Conservation (phyloP, 176 grass and related monocot genomes). For the Calamus simplicifolius region DNA sequence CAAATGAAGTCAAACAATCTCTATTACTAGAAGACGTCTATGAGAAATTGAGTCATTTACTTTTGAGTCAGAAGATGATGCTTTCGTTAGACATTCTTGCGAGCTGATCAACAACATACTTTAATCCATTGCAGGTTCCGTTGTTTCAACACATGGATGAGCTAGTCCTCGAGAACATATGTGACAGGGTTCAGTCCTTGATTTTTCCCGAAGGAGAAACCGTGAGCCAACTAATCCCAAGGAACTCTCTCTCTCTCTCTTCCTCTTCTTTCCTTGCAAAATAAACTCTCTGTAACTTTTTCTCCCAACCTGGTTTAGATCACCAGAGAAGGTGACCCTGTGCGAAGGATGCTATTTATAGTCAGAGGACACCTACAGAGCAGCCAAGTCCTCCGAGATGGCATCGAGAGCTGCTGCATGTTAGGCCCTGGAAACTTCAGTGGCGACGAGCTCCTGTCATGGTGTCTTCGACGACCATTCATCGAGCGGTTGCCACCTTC, state of each 20-base stretch:
- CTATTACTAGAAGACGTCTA: no score
- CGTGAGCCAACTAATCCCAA: slow-evolving; percentile 19
- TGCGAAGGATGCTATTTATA: slow-evolving; percentile 82
- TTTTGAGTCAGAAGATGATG: no score
- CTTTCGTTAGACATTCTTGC: no score
- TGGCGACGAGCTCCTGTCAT: slow-evolving; percentile 86
- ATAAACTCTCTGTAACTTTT: no score
- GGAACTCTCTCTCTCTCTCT: no score
- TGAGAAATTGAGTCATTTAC: no score
- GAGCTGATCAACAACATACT: not conserved
- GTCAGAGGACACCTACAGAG: slow-evolving; percentile 79
- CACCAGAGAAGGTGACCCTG: slow-evolving; percentile 63
- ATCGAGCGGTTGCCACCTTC: slow-evolving; percentile 62
- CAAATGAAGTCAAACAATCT: no score
- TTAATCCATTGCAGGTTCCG: slow-evolving; percentile 39
- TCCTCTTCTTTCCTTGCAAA: not conserved
- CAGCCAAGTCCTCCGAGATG: slow-evolving; percentile 67
- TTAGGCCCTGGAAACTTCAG: slow-evolving; percentile 86
- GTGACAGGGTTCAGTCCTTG: slow-evolving; percentile 57
- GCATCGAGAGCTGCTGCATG: slow-evolving; percentile 65
- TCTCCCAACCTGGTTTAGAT: slow-evolving; percentile 21
- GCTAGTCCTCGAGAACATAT: slow-evolving; percentile 93
- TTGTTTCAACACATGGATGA: slow-evolving; percentile 96
- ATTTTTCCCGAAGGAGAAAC: slow-evolving; percentile 75
- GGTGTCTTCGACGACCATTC: slow-evolving; percentile 83